phyloP scores from a whole-genome alignment of 2,329 filamentous ascomycete genomes.

The Daldinia sp. region DNA sequence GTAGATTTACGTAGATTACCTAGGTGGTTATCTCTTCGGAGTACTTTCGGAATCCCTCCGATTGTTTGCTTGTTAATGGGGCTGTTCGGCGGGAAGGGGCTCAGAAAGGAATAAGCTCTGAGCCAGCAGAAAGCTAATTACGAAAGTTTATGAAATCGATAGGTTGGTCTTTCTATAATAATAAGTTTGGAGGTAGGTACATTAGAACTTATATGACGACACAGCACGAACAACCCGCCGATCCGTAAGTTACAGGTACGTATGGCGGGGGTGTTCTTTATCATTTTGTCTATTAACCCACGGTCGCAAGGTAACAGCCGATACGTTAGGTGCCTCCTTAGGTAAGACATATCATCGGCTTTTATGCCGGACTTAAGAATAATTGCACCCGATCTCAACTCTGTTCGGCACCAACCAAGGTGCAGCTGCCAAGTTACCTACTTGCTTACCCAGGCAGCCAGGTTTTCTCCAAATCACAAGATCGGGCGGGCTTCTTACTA shows the following conservation, averaged over 20 bases:
- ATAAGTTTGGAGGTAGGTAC: not conserved
- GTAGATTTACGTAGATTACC: no score
- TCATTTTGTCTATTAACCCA: not conserved
- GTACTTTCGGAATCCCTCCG: not conserved
- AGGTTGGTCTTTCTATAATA: not conserved
- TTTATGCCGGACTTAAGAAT: constrained; percentile 34
- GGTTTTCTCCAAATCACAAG: not conserved
- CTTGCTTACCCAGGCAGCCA: no score
- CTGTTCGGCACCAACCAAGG: not conserved
- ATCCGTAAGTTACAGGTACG: constrained; percentile 3
- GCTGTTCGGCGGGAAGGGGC: not conserved
- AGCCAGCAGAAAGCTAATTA: not conserved
- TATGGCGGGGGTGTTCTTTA: constrained; percentile 32
- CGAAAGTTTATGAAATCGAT: not conserved
- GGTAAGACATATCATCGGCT: constrained; percentile 16
- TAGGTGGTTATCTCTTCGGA: not conserved
- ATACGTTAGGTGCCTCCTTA: not conserved
- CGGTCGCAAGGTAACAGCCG: not conserved
- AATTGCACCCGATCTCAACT: not conserved
- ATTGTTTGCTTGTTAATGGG: not conserved
- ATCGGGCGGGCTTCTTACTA: not conserved
- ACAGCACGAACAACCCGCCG: no score
- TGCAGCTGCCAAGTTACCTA: no score
- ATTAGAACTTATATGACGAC: constrained; percentile 1
- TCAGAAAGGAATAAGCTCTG: not conserved